Evolutionary conservation across 768 basidiomycete genomes (phyloP).

Genomic region (Boletus pseudo-olivaceus): DNA sequence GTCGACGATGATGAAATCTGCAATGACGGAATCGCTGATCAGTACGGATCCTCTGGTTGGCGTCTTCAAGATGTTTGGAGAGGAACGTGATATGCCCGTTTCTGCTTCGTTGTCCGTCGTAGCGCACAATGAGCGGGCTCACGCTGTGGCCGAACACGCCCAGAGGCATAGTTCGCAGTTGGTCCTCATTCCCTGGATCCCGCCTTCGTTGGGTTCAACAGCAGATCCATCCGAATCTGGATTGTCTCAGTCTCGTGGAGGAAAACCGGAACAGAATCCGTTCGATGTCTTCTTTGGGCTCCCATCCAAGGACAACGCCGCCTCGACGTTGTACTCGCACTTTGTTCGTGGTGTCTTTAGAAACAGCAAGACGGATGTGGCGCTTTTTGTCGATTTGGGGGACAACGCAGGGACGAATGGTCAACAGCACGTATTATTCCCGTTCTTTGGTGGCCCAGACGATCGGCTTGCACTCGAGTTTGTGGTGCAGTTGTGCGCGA

Average conservation of each 20-base stretch:
- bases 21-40: constrained; percentile 67
- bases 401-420: constrained; percentile 26
- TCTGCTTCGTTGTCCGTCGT: constrained; percentile 74
- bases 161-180: constrained; percentile 59
- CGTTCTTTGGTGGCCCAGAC: constrained; percentile 94
- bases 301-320: constrained; percentile 45
- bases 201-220: constrained; percentile 37
- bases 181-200: constrained; percentile 80
- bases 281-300: constrained; percentile 78
- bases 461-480: constrained; percentile 83
- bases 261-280: constrained; percentile 45
- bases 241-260: constrained; percentile 11
- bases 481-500: constrained; percentile 73
- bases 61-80: constrained; percentile 75
- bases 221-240: constrained; percentile 28
- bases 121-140: constrained; percentile 66
- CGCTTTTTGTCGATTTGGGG: constrained; percentile 78
- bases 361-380: constrained; percentile 70
- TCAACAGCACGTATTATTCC: constrained; percentile 67
- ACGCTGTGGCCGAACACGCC: constrained; percentile 60
- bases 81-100: constrained; percentile 63
- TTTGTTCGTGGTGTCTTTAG: constrained; percentile 83
- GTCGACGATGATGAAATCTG: constrained; percentile 80
- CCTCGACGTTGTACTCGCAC: constrained; percentile 66
- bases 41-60: constrained; percentile 68